These are phyloP conservation scores for Neolentinus lepideus DNA, from an alignment of 1,284 basidiomycete species.

Conservation along the genomic window DNA sequence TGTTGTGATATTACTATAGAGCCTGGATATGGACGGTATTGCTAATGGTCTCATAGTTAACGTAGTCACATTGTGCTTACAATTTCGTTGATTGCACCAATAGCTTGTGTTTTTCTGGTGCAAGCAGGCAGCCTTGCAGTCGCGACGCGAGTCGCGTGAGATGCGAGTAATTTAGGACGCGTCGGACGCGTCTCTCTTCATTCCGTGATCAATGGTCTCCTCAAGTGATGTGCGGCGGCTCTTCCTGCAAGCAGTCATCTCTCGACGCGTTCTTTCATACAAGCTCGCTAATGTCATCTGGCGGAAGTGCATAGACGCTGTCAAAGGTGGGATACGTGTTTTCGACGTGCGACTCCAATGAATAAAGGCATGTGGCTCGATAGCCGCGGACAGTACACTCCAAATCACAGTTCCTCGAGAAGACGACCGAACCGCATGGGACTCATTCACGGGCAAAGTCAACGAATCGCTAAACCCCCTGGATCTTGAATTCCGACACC, in stretches of 20 bases:
- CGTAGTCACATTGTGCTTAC: not conserved
- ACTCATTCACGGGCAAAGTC: constrained; percentile 48
- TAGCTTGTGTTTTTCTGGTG: too few relatives aligned
- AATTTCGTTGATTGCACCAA: too few relatives aligned
- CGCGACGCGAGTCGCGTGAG: not conserved
- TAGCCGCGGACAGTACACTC: constrained; percentile 45
- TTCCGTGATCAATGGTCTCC: constrained; percentile 32
- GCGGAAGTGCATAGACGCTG: constrained; percentile 55
- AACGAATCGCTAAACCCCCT: constrained; percentile 58
- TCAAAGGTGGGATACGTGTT: constrained; percentile 36
- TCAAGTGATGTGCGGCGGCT: constrained; percentile 60
- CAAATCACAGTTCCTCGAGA: constrained; percentile 38
- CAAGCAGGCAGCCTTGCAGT: not conserved
- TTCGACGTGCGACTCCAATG: not conserved
- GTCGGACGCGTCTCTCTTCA: constrained; percentile 3
- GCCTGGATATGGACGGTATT: not conserved
- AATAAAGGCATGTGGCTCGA: constrained; percentile 6
- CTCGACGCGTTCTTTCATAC: constrained; percentile 56
- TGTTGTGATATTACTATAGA: not conserved
- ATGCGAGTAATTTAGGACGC: constrained; percentile 6
- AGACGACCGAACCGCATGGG: constrained; percentile 43
- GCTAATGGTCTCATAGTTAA: not conserved
- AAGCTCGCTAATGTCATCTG: constrained; percentile 59
- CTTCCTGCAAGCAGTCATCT: constrained; percentile 72
- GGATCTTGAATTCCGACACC: constrained; percentile 61